Conservation (phyloP, 176 grass and related monocot species). For the Chloris gayana region DNA sequence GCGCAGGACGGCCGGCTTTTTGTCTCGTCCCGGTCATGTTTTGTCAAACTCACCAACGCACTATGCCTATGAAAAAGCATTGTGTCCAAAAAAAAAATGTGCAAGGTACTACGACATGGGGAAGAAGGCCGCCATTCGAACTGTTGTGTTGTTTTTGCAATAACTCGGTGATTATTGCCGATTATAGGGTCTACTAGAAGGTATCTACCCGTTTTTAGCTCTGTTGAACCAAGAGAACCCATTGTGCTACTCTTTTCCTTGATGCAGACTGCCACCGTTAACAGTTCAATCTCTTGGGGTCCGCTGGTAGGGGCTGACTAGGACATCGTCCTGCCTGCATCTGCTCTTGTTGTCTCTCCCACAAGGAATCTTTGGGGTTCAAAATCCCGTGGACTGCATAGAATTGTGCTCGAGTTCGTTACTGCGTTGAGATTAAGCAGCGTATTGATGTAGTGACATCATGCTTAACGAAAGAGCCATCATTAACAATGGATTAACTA, state of each 20-base stretch:
- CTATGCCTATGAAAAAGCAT: background rate
- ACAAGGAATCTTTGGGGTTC: slow-evolving; percentile 29
- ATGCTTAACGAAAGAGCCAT: background rate
- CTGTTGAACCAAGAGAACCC: too few relatives aligned
- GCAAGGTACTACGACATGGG: background rate
- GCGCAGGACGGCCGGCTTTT: slow-evolving; percentile 19
- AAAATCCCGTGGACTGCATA: background rate
- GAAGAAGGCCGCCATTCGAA: background rate
- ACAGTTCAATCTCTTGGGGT: background rate
- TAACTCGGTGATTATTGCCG: too few relatives aligned
- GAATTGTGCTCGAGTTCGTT: background rate
- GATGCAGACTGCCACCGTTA: background rate
- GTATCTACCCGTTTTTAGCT: too few relatives aligned
- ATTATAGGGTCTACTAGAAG: too few relatives aligned
- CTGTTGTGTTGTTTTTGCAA: background rate
- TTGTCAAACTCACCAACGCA: too few relatives aligned
- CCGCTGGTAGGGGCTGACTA: slow-evolving; percentile 22
- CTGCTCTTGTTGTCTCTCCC: background rate
- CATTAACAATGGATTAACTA: background rate
- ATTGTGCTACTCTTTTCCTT: background rate
- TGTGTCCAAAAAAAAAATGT: background rate
- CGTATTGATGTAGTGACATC: background rate
- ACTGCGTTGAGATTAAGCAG: background rate
- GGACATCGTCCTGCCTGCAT: background rate
- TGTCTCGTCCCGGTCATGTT: slow-evolving; percentile 32